These are phyloP conservation scores for Starmera caribaea DNA, from an alignment of 805 yeast genomes.

Conservation along the genomic window DNA sequence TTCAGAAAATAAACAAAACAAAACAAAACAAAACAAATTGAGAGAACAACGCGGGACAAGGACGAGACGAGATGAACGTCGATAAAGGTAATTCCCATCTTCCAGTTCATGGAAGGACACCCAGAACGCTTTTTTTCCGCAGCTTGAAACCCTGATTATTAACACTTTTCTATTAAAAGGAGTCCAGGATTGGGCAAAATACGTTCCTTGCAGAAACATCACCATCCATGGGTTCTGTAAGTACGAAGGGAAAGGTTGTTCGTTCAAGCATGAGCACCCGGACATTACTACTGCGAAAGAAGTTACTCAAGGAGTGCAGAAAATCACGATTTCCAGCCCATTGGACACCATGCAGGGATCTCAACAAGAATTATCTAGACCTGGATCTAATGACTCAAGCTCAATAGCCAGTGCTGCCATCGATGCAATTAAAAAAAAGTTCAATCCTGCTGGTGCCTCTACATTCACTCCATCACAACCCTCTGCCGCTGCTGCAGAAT, in stretches of 20 bases:
- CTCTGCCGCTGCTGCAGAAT: conserved; percentile 5
- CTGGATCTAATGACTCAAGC: neutral
- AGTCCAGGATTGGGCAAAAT: conserved; percentile 44
- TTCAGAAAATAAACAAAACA: too few species aligned
- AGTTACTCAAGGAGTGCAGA: too few species aligned
- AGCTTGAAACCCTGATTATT: neutral
- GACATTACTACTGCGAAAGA: neutral
- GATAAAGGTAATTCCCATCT: too few species aligned
- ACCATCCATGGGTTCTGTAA: conserved; percentile 84
- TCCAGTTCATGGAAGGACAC: too few species aligned
- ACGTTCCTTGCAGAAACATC: conserved; percentile 75
- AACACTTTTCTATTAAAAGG: conserved; percentile 7
- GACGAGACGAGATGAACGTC: neutral
- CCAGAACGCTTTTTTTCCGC: too few species aligned
- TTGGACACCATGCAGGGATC: too few species aligned
- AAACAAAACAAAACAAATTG: too few species aligned
- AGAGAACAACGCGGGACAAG: neutral
- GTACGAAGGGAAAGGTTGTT: conserved; percentile 81
- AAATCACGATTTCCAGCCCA: too few species aligned
- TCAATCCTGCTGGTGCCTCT: conserved; percentile 46
- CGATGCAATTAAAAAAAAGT: conserved; percentile 27
- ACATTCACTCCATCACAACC: conserved; percentile 55
- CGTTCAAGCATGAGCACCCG: conserved; percentile 53
- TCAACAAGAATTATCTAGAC: neutral
- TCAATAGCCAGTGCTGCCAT: conserved; percentile 1